These are phyloP conservation scores for Claviceps humidiphila DNA, from an alignment of 2,329 filamentous ascomycete genomes.

Conservation along the genomic window DNA sequence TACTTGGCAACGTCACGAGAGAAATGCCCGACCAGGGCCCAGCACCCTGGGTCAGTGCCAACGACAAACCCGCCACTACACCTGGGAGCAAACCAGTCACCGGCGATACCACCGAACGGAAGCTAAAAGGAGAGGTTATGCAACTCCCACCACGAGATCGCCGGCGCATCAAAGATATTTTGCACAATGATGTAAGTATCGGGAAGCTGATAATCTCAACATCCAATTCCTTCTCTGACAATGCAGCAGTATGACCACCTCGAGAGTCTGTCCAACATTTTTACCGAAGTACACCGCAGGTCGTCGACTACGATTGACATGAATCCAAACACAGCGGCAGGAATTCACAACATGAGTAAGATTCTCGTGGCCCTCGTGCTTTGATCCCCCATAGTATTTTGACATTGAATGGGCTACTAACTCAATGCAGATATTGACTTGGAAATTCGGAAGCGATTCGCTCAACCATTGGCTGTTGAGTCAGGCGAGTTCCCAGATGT, in stretches of 20 bases:
- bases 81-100: conserved; percentile 48
- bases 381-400: not conserved
- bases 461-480: conserved; percentile 50
- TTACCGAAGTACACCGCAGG: conserved; percentile 36
- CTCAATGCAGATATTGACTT: conserved; percentile 43
- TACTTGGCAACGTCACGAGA: conserved; percentile 56
- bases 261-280: conserved; percentile 38
- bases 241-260: conserved; percentile 37
- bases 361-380: conserved; percentile 4
- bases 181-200: conserved; percentile 40
- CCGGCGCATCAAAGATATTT: conserved; percentile 52
- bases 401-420: conserved; percentile 8
- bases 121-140: conserved; percentile 58
- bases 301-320: conserved; percentile 41
- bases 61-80: conserved; percentile 49
- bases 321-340: conserved; percentile 52
- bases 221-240: conserved; percentile 8
- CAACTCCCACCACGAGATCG: conserved; percentile 53
- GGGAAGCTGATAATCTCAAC: not conserved
- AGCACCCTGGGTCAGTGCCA: conserved; percentile 58
- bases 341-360: conserved; percentile 70
- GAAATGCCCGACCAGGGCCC: conserved; percentile 56
- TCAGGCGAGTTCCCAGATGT: conserved; percentile 57
- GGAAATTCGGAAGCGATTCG: conserved; percentile 53
- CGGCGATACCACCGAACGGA: conserved; percentile 52